These are phyloP conservation scores for Malassezia sympodialis DNA, from an alignment of 1,284 basidiomycete species.

Conservation along the genomic window DNA sequence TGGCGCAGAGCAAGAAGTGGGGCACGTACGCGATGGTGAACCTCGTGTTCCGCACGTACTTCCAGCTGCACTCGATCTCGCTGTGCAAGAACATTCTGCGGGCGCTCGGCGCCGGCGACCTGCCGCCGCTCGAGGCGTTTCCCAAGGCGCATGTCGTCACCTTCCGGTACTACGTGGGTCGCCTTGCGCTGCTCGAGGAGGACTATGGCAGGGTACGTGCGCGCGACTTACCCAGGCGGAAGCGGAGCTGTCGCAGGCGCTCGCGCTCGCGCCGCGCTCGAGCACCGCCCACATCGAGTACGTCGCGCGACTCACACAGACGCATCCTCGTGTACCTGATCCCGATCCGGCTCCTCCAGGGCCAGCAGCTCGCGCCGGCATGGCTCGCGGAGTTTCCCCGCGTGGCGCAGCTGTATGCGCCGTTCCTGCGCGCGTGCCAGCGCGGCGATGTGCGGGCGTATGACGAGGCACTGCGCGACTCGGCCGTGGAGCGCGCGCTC, in stretches of 20 bases:
- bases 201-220: slow-evolving; percentile 55
- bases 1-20: slow-evolving; percentile 68
- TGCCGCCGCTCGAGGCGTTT: slow-evolving; percentile 65
- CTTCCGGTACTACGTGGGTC: slow-evolving; percentile 74
- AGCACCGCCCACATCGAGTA: slow-evolving; percentile 34
- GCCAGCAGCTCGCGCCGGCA: slow-evolving; percentile 64
- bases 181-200: slow-evolving; percentile 84
- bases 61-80: slow-evolving; percentile 82
- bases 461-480: slow-evolving; percentile 59
- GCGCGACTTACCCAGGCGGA: slow-evolving; percentile 56
- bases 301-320: slow-evolving; percentile 65
- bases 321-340: slow-evolving; percentile 80
- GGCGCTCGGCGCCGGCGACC: slow-evolving; percentile 75
- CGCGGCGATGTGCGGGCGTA: slow-evolving; percentile 68
- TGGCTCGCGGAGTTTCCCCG: slow-evolving; percentile 63
- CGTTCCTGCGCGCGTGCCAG: slow-evolving; percentile 69
- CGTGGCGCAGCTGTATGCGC: slow-evolving; percentile 64
- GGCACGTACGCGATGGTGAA: slow-evolving; percentile 91
- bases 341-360: slow-evolving; percentile 73
- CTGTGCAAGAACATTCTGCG: slow-evolving; percentile 83
- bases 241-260: slow-evolving; percentile 68
- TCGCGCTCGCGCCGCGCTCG: slow-evolving; percentile 62
- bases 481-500: slow-evolving; percentile 56
- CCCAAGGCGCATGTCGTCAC: slow-evolving; percentile 75
- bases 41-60: slow-evolving; percentile 84